Evolutionary conservation across 176 grass and related monocot genomes (phyloP).

Genomic region (Rhipidocladum racemiflorum): DNA sequence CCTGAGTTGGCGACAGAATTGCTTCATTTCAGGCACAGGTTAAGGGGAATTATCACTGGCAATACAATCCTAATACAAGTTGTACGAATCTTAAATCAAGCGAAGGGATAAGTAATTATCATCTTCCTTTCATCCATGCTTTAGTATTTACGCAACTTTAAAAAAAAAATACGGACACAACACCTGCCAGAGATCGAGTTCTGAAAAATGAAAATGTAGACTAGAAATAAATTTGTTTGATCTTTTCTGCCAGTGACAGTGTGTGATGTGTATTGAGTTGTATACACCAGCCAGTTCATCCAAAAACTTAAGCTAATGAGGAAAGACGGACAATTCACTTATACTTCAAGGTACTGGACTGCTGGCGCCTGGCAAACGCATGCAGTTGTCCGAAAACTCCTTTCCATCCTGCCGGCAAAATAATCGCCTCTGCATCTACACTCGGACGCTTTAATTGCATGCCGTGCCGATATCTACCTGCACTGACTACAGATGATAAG

Average conservation of each 20-base stretch:
- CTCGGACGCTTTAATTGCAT: constrained; percentile 35
- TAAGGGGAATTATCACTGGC: not conserved
- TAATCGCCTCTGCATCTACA: constrained; percentile 15
- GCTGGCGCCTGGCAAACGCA: not conserved
- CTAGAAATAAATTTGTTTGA: not conserved
- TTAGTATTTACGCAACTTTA: too few relatives aligned
- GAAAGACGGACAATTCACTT: too few relatives aligned
- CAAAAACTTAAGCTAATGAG: too few relatives aligned
- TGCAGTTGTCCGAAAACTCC: not conserved
- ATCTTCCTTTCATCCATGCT: too few relatives aligned
- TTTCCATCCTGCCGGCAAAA: not conserved
- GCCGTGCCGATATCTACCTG: constrained; percentile 6
- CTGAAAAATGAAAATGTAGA: not conserved
- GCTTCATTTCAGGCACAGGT: not conserved
- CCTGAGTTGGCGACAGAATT: not conserved
- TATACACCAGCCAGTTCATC: too few relatives aligned
- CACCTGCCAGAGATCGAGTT: not conserved
- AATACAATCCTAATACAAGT: too few relatives aligned
- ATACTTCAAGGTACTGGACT: too few relatives aligned
- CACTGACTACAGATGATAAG: constrained; percentile 25
- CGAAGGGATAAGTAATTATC: too few relatives aligned
- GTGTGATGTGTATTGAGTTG: too few relatives aligned
- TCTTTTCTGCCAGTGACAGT: not conserved
- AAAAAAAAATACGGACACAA: not conserved
- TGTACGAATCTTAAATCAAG: too few relatives aligned